Percentiles rank a stretch among this genome's conserved stretches.
Evolutionary conservation across 352 stramenopile genomes (phyloP).

Genomic region (Globisporangium recalcitrans): DNA sequence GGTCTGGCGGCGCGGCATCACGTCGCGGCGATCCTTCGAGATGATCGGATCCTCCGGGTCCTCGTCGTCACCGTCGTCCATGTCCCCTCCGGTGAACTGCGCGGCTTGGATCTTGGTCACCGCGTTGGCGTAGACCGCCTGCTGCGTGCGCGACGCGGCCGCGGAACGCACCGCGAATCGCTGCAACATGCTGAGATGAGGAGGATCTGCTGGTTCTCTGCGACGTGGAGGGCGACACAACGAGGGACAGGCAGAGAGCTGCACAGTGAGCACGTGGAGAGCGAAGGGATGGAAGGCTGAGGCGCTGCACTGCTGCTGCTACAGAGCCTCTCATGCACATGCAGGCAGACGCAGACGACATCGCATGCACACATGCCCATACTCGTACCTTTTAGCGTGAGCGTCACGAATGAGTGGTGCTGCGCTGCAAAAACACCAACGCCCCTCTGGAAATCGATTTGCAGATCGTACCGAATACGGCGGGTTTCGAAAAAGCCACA

Average conservation of each 20-base stretch:
- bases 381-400: constrained; percentile 4
- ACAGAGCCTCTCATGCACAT: too few relatives aligned
- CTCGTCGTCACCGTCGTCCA: constrained; percentile 64
- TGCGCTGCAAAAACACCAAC: constrained; percentile 9
- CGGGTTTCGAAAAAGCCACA: neutral
- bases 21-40: constrained; percentile 55
- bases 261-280: neutral
- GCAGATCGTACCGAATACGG: neutral
- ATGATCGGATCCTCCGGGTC: constrained; percentile 68
- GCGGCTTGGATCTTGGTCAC: constrained; percentile 33
- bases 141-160: constrained; percentile 26
- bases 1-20: constrained; percentile 53
- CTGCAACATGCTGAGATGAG: constrained; percentile 39
- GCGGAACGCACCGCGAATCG: constrained; percentile 46
- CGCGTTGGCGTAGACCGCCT: constrained; percentile 4
- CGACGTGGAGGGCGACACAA: neutral
- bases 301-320: too few relatives aligned
- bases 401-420: constrained; percentile 11
- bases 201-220: constrained; percentile 3
- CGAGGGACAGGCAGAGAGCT: neutral
- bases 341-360: neutral
- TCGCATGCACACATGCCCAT: neutral
- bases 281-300: neutral
- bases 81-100: constrained; percentile 40
- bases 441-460: constrained; percentile 3